Evolutionary conservation across 2,329 filamentous ascomycete genomes (phyloP).

Genomic region (Claviceps pusilla): DNA sequence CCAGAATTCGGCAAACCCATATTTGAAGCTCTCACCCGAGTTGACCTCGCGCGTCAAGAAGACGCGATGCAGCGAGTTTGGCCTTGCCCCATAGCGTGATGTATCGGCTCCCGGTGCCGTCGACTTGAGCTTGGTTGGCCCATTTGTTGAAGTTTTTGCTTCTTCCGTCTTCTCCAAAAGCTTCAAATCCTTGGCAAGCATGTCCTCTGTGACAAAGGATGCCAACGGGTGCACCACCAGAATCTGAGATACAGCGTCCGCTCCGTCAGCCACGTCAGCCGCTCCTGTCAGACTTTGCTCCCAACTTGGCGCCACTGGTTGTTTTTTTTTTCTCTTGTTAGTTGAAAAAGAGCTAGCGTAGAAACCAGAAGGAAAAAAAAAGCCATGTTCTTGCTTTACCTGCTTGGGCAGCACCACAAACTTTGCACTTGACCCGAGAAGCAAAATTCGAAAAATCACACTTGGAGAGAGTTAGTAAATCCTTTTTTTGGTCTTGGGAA

Average conservation of each 20-base stretch:
- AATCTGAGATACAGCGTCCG: constrained; percentile 54
- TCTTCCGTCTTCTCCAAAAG: constrained; percentile 53
- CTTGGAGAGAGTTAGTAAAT: constrained; percentile 13
- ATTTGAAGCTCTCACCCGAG: constrained; percentile 60
- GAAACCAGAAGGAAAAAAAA: neutral
- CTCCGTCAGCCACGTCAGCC: constrained; percentile 34
- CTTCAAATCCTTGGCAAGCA: constrained; percentile 56
- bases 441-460: constrained; percentile 27
- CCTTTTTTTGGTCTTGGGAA: neutral
- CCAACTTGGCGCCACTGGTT: constrained; percentile 12
- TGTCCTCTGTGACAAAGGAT: constrained; percentile 53
- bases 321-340: neutral
- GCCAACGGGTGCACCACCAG: constrained; percentile 60
- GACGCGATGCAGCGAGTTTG: constrained; percentile 61
- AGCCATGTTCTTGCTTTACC: constrained; percentile 12
- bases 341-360: neutral
- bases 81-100: constrained; percentile 52
- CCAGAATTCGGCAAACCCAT: constrained; percentile 73
- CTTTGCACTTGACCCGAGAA: constrained; percentile 23
- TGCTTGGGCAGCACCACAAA: constrained; percentile 19
- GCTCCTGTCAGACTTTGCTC: constrained; percentile 29
- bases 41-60: constrained; percentile 60
- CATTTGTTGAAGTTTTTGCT: constrained; percentile 27
- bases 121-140: constrained; percentile 39
- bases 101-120: constrained; percentile 40